These are phyloP conservation scores for Cornus kousa DNA, from an alignment of 148 eudicot species.

Conservation along the genomic window DNA sequence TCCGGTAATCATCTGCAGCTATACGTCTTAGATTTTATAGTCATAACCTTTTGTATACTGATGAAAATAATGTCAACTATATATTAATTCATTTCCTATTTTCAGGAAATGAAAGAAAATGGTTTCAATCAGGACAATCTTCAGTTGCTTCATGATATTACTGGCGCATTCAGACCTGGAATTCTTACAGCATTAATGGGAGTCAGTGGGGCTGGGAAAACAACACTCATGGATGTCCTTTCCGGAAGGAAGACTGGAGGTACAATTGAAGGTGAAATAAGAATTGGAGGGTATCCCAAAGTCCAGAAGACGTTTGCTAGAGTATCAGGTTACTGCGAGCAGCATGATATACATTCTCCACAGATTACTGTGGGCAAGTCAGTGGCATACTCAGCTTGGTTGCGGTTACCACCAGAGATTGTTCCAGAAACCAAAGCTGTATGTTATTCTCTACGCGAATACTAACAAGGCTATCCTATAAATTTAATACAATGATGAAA, in stretches of 20 bases:
- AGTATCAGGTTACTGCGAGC: constrained; percentile 27
- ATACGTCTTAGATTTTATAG: not conserved
- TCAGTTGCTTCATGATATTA: constrained; percentile 18
- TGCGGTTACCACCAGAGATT: constrained; percentile 18
- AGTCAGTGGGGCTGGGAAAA: constrained; percentile 30
- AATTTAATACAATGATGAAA: not conserved
- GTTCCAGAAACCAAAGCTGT: constrained; percentile 8
- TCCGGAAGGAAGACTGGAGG: constrained; percentile 29
- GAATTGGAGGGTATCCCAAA: constrained; percentile 24
- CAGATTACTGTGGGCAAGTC: constrained; percentile 23
- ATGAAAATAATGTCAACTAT: not conserved
- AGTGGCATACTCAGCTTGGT: constrained; percentile 21
- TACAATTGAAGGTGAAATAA: constrained; percentile 21
- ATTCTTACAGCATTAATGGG: constrained; percentile 29
- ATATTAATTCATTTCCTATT: not conserved
- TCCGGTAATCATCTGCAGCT: constrained; percentile 20
- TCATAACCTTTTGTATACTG: not conserved
- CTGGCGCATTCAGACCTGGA: constrained; percentile 24
- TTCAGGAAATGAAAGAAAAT: constrained; percentile 16
- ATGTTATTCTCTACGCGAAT: not conserved
- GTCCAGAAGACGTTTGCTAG: constrained; percentile 27
- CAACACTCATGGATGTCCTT: constrained; percentile 28
- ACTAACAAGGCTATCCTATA: not conserved
- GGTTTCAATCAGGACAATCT: constrained; percentile 11
- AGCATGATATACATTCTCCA: constrained; percentile 26